phyloP scores from a whole-genome alignment of 2,329 filamentous ascomycete genomes.

The Fusarium sp. region DNA sequence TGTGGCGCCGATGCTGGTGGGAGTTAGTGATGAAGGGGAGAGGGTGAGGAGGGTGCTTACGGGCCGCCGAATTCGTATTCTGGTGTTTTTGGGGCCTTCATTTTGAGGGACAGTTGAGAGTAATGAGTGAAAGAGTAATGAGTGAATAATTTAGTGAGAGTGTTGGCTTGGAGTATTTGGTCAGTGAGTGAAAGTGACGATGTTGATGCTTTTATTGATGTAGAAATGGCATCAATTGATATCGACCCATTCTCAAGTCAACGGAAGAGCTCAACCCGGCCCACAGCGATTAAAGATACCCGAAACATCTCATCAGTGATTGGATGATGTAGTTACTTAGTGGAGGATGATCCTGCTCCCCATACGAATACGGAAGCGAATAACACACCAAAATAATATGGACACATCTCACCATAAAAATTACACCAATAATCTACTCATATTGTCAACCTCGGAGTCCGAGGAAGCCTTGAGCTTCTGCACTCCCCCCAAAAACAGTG shows the following conservation, averaged over 20 bases:
- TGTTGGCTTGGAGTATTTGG: too few species aligned
- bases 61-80: constrained; percentile 48
- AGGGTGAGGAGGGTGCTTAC: constrained; percentile 26
- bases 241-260: constrained; percentile 31
- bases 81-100: constrained; percentile 7
- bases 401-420: accelerated
- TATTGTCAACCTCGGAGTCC: not conserved
- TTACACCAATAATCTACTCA: accelerated
- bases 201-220: not conserved
- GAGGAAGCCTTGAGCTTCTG: not conserved
- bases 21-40: not conserved
- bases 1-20: constrained; percentile 72
- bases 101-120: not conserved
- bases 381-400: accelerated
- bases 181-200: not conserved
- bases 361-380: constrained; percentile 22
- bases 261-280: constrained; percentile 30
- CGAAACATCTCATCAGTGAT: not conserved
- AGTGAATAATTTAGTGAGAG: not conserved
- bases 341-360: not conserved
- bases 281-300: constrained; percentile 10
- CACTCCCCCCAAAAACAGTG: not conserved
- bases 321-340: accelerated
- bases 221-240: not conserved
- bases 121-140: not conserved